Evolutionary conservation across 768 basidiomycete genomes (phyloP), one percentile per base, ranked within the genome.

Genomic region (Megacollybia marginata): DNA sequence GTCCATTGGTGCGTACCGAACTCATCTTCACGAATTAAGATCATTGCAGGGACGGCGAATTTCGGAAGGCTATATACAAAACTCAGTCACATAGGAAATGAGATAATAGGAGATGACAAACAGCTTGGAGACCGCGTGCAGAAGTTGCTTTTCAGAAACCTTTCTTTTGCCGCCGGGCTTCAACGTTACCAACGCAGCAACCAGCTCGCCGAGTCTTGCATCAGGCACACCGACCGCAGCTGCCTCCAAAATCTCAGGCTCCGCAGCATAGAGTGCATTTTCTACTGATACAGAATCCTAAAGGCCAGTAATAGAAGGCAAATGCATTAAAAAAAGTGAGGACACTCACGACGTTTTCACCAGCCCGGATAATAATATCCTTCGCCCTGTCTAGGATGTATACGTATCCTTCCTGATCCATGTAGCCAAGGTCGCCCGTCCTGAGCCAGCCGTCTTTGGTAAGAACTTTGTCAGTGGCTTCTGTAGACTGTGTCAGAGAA

Each of bases 31-130:
- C 65, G 60, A 28, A 81, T 61, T 16, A 80, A 52, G 52, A 83
- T 68, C 76, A 83, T 79, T 28, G 75, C 78, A 48, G 81, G 81
- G 13, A 82, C 74, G n/a, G 80, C 79, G 57, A 75, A 81, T 47
- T 66, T 66, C 42, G 75, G 74, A 53, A 76, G 70, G 28, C 75
- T 76, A 52, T 9, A 33, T 19, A 47, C 44, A 36, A 42, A 13
- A 49, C 59, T 44, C 19, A 32, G 46, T 19, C 23, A 47, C 52
- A 40, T 33, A 55, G 20, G 53, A 49, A 46, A 34, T 13, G 15
- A 15, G 15, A 40, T 13, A 40, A n/a, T n/a, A n/a, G n/a, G 18
- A 8, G 38, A 40, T 8, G 38, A 40, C 64, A 54, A 53, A 79
- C 79, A 69, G 69, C 54, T 64, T 63, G 57, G 69, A 66, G 47